Conservation (phyloP, 495 filamentous ascomycete genomes). For the Trichoderma reesei region DNA sequence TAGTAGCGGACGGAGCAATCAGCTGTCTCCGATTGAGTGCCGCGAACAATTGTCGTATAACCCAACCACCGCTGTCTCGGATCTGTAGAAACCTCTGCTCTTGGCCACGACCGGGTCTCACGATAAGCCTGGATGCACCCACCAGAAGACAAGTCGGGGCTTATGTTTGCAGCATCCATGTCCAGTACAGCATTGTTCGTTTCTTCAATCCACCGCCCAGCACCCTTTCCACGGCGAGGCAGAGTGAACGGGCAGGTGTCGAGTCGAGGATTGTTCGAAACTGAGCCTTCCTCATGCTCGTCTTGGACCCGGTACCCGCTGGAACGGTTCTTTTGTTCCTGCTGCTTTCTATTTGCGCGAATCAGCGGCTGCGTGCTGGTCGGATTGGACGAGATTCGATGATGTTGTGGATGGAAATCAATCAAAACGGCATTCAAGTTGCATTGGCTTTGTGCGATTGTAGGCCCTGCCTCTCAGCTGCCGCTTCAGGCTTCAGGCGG, state of each 20-base stretch:
- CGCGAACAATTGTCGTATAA: neutral
- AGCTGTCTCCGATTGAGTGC: neutral
- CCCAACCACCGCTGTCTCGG: no score
- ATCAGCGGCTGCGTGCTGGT: neutral
- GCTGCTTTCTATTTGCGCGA: neutral
- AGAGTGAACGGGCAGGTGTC: neutral
- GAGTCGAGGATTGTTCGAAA: neutral
- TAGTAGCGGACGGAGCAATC: no score
- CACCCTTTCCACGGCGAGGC: neutral
- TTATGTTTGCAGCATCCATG: no score
- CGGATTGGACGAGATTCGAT: neutral
- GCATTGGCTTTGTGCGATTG: neutral
- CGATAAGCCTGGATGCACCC: no score
- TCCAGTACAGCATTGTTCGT: no score
- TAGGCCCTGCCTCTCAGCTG: neutral
- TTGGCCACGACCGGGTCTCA: no score
- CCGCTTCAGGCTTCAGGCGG: neutral
- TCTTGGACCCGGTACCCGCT: neutral
- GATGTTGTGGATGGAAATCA: neutral
- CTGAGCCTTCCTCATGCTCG: neutral
- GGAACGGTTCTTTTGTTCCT: neutral
- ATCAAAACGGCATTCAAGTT: neutral
- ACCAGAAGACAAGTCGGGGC: neutral
- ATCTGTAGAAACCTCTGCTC: no score
- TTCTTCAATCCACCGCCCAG: no score